Evolutionary conservation across 352 stramenopile species (phyloP).

Genomic region (Thalassiosira oceanica): DNA sequence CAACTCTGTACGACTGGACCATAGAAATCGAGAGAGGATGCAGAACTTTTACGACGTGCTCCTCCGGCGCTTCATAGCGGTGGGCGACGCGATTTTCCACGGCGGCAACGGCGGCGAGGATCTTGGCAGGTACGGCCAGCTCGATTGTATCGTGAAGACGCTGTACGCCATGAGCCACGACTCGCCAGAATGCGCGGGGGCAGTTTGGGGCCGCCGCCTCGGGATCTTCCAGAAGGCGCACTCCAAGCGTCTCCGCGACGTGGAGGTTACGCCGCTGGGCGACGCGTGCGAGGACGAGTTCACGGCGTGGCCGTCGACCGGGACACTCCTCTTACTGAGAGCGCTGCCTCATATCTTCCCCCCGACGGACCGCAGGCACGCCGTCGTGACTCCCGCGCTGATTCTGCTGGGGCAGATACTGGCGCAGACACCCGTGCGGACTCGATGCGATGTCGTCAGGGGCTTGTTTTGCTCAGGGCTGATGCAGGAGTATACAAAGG

Average conservation of each 20-base stretch:
- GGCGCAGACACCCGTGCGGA: conserved; percentile 80
- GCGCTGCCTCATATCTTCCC: conserved; percentile 89
- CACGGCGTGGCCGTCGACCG: conserved; percentile 86
- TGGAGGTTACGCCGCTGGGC: conserved; percentile 54
- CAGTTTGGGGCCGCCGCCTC: conserved; percentile 87
- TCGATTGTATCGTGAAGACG: conserved; percentile 84
- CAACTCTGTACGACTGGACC: conserved; percentile 91
- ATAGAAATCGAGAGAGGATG: conserved; percentile 92
- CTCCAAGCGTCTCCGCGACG: conserved; percentile 80
- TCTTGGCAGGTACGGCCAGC: conserved; percentile 73
- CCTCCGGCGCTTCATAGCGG: conserved; percentile 89
- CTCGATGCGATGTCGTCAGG: conserved; percentile 82
- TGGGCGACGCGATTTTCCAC: conserved; percentile 78
- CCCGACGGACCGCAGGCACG: conserved; percentile 91
- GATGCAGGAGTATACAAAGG: conserved; percentile 79
- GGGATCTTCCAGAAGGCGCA: conserved; percentile 86
- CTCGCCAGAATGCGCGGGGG: conserved; percentile 84
- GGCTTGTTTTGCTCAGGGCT: conserved; percentile 83
- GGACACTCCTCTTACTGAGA: conserved; percentile 89
- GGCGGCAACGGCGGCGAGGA: conserved; percentile 63
- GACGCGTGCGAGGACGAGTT: conserved; percentile 69
- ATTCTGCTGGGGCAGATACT: conserved; percentile 89
- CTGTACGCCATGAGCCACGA: conserved; percentile 90
- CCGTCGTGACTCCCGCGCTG: conserved; percentile 89
- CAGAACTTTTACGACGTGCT: conserved; percentile 94